Evolutionary conservation across 768 basidiomycete genomes (phyloP).

Genomic region (Sarcomyxa edulis): DNA sequence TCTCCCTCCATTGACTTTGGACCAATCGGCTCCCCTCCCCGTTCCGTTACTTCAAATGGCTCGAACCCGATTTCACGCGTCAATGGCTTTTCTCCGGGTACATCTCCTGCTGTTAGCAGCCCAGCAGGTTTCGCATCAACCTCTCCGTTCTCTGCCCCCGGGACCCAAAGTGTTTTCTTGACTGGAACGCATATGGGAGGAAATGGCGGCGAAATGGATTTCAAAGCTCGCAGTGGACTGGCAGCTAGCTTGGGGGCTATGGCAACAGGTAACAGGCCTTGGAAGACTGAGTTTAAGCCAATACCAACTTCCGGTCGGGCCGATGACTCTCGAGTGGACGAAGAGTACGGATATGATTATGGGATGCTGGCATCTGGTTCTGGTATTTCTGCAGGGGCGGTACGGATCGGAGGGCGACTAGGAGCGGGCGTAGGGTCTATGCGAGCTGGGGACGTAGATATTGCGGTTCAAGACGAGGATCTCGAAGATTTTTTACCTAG

Average conservation of each 20-base stretch:
- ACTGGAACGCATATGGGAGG: constrained; percentile 19
- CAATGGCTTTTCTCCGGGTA: constrained; percentile 48
- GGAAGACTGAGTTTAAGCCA: constrained; percentile 3
- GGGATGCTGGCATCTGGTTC: constrained; percentile 8
- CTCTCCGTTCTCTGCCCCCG: constrained; percentile 78
- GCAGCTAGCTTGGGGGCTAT: constrained; percentile 69
- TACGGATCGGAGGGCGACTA: constrained; percentile 33
- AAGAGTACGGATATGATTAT: constrained; percentile 2
- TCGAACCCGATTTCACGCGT: constrained; percentile 28
- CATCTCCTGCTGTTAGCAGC: constrained; percentile 45
- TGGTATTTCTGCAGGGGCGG: constrained; percentile 19
- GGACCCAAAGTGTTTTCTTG: constrained; percentile 54
- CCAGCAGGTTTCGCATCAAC: constrained; percentile 41
- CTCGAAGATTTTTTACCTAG: constrained; percentile 88
- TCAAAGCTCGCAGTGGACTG: constrained; percentile 39
- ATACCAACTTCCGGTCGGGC: constrained; percentile 13
- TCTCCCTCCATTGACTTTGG: constrained; percentile 57
- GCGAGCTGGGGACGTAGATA: constrained; percentile 25
- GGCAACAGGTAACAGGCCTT: constrained; percentile 19
- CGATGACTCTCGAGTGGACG: constrained; percentile 11
- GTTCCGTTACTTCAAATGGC: constrained; percentile 23
- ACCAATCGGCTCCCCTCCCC: constrained; percentile 80
- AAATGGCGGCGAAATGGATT: constrained; percentile 13
- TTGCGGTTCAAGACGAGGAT: constrained; percentile 68
- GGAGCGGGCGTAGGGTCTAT: constrained; percentile 25